phyloP scores from a whole-genome alignment of 371 early-diverging fungal species.

The Nosema muscidifuracis region DNA sequence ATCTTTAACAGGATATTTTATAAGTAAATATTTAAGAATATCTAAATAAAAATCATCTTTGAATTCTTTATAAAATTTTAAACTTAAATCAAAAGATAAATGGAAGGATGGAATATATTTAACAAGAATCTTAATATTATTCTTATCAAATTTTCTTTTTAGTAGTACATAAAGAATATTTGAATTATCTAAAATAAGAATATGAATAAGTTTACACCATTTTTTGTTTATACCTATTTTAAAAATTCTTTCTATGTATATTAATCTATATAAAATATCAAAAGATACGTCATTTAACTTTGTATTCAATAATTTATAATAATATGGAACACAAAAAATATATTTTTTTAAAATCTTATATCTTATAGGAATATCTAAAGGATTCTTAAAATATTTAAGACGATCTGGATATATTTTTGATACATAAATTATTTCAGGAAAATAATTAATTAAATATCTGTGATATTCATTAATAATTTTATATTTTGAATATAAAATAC shows the following conservation, averaged over 20 bases:
- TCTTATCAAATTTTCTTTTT: slow-evolving; percentile 15
- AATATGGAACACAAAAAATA: slow-evolving; percentile 13
- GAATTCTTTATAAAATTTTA: slow-evolving; percentile 7
- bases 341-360: slow-evolving; percentile 10
- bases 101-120: slow-evolving; percentile 24
- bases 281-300: not conserved
- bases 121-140: slow-evolving; percentile 4
- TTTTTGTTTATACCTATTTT: not conserved
- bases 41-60: slow-evolving; percentile 12
- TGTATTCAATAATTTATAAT: not conserved
- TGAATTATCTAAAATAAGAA: slow-evolving; percentile 16
- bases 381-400: slow-evolving; percentile 14
- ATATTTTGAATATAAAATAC: slow-evolving; percentile 11
- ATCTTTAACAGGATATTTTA: slow-evolving; percentile 13
- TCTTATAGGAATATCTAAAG: slow-evolving; percentile 19
- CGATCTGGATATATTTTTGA: not conserved
- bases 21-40: not conserved
- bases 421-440: slow-evolving; percentile 29
- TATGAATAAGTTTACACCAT: slow-evolving; percentile 8
- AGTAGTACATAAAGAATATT: slow-evolving; percentile 16
- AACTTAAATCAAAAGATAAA: slow-evolving; percentile 13
- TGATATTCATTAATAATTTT: slow-evolving; percentile 19
- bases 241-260: slow-evolving; percentile 29
- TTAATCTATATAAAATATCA: slow-evolving; percentile 19
- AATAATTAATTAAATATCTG: slow-evolving; percentile 10